Conservation (phyloP, 202 grass and related monocot species). For the Miscanthus sacchariflorus region DNA sequence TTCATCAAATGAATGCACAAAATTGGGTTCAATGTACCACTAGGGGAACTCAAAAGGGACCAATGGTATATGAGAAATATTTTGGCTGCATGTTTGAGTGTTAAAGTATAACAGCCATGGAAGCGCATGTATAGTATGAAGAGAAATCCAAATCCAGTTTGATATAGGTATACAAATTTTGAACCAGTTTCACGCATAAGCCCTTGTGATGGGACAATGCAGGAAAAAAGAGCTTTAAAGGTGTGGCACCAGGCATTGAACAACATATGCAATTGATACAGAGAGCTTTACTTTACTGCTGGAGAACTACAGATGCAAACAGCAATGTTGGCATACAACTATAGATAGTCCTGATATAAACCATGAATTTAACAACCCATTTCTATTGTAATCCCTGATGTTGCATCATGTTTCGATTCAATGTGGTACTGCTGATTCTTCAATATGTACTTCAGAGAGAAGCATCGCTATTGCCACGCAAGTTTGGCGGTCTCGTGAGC, state of each 20-base stretch:
- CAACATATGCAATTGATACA: background rate
- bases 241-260: background rate
- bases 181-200: background rate
- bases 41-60: constrained; percentile 2
- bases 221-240: background rate
- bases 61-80: constrained; percentile 3
- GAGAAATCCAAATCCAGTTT: background rate
- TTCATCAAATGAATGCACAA: background rate
- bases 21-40: background rate
- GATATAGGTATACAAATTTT: background rate
- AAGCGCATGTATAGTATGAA: background rate
- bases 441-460: background rate
- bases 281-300: background rate
- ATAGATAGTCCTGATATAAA: background rate
- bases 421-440: background rate
- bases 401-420: background rate
- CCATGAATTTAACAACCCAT: background rate
- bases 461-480: background rate
- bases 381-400: background rate
- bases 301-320: background rate
- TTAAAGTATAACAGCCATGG: background rate
- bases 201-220: background rate
- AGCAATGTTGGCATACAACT: background rate
- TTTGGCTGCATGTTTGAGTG: background rate
- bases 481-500: background rate